Conservation (phyloP, 2,329 filamentous ascomycete species). For the Ceratocystis lukuohia region DNA sequence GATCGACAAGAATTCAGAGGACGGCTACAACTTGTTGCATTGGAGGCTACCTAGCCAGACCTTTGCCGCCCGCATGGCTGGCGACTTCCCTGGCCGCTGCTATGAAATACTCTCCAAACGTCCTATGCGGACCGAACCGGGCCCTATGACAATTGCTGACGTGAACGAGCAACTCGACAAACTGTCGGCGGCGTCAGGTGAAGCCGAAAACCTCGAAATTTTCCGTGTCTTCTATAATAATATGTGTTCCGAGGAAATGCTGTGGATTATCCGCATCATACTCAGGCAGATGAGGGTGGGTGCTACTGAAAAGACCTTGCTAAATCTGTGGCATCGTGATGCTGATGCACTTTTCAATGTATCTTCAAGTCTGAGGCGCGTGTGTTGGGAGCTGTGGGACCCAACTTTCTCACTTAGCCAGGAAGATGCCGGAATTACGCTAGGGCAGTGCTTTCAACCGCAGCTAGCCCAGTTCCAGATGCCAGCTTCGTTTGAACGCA, state of each 20-base stretch:
- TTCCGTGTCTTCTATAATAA: conserved; percentile 71
- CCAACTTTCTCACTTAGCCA: conserved; percentile 57
- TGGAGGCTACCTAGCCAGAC: conserved; percentile 80
- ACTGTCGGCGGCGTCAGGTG: conserved; percentile 60
- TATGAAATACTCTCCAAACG: conserved; percentile 76
- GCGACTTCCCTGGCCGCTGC: conserved; percentile 85
- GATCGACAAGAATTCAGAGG: conserved; percentile 80
- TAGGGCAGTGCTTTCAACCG: conserved; percentile 95
- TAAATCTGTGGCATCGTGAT: conserved; percentile 71
- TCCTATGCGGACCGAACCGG: conserved; percentile 57
- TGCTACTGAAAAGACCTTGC: conserved; percentile 77
- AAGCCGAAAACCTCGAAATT: conserved; percentile 72
- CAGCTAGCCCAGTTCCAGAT: conserved; percentile 89
- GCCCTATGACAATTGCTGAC: conserved; percentile 73
- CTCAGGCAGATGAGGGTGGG: conserved; percentile 61
- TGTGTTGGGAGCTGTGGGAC: conserved; percentile 88
- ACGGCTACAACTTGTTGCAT: conserved; percentile 70
- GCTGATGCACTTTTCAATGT: conserved; percentile 72
- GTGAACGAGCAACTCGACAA: conserved; percentile 78
- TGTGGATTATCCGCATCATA: conserved; percentile 90
- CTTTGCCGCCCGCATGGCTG: conserved; percentile 51
- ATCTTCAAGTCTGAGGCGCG: conserved; percentile 74
- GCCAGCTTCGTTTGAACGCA: conserved; percentile 60
- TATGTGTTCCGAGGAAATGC: conserved; percentile 88
- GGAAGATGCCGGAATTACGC: conserved; percentile 57